Evolutionary conservation across 129 eudicot species (phyloP).

Genomic region (Helichrysum umbraculigerum): DNA sequence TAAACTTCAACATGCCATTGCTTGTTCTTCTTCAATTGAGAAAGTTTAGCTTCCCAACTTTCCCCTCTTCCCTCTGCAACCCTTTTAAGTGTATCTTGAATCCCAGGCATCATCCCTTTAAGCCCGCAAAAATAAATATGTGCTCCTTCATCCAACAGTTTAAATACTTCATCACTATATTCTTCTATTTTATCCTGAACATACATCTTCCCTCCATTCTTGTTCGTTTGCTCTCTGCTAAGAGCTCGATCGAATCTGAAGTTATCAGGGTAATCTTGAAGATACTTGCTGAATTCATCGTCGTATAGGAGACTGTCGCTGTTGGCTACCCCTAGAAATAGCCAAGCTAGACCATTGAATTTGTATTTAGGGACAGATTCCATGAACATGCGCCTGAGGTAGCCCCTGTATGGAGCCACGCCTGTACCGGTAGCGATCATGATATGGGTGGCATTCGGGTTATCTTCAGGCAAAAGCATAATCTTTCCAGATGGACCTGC

Average conservation of each 20-base stretch:
- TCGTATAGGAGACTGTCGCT: slow-evolving; percentile 86
- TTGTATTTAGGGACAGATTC: slow-evolving; percentile 70
- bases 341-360: slow-evolving; percentile 91
- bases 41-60: slow-evolving; percentile 87
- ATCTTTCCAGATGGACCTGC: slow-evolving; percentile 98
- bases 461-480: slow-evolving; percentile 92
- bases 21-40: slow-evolving; percentile 84
- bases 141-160: slow-evolving; percentile 80
- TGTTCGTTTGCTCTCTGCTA: slow-evolving; percentile 91
- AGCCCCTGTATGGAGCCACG: slow-evolving; percentile 94
- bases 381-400: slow-evolving; percentile 99
- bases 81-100: slow-evolving; percentile 84
- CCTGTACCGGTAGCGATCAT: slow-evolving; percentile 99
- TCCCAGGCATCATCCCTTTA: slow-evolving; percentile 99
- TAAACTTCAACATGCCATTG: slow-evolving; percentile 99
- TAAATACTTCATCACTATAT: slow-evolving; percentile 87
- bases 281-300: slow-evolving; percentile 78
- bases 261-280: slow-evolving; percentile 72
- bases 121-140: slow-evolving; percentile 98
- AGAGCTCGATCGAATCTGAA: slow-evolving; percentile 86
- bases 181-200: slow-evolving; percentile 98
- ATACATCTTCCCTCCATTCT: slow-evolving; percentile 89
- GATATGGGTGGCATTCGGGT: slow-evolving; percentile 93
- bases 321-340: slow-evolving; percentile 97
- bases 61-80: slow-evolving; percentile 93